Percentiles rank a stretch among this genome's conserved stretches.
These are phyloP conservation scores for Glarea lozoyensis DNA, from an alignment of 495 filamentous ascomycete species.

Conservation along the genomic window DNA sequence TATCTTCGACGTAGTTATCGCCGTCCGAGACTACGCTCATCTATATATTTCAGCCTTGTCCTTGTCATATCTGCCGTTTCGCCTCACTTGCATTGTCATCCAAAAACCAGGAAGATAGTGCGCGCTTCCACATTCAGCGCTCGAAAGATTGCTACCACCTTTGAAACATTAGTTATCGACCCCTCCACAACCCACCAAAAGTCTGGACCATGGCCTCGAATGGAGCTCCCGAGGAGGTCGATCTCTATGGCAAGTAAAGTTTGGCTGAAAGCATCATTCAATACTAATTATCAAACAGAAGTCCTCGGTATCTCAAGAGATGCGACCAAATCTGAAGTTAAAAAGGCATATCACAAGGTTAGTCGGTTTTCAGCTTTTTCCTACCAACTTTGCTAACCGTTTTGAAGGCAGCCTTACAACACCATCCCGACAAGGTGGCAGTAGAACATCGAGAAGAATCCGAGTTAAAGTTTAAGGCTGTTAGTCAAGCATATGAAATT, in stretches of 20 bases:
- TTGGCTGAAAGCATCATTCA: not conserved
- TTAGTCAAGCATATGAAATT: constrained; percentile 94
- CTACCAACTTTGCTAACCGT: constrained; percentile 14
- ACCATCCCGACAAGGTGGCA: constrained; percentile 93
- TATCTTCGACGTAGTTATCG: not conserved
- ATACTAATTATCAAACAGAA: constrained; percentile 34
- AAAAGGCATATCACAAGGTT: constrained; percentile 96
- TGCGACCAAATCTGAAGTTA: constrained; percentile 77
- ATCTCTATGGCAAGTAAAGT: constrained; percentile 55
- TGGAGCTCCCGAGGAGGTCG: constrained; percentile 27
- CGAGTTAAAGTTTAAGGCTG: constrained; percentile 81
- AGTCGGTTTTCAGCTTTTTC: constrained; percentile 11
- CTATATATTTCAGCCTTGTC: constrained; percentile 1
- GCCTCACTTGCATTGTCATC: not conserved
- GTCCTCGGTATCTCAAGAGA: constrained; percentile 63
- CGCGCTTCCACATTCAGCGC: not conserved
- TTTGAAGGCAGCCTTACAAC: constrained; percentile 68
- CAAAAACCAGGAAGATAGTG: not conserved
- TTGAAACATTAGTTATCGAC: not conserved
- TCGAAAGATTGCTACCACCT: not conserved
- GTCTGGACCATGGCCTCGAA: constrained; percentile 17
- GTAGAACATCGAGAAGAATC: constrained; percentile 75
- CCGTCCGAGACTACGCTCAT: not conserved
- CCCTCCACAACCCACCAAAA: constrained; percentile 2
- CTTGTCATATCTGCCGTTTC: not conserved